A percentile compares a stretch with the other conserved stretches of the same genome.
phyloP scores from a whole-genome alignment of 2,329 filamentous ascomycete genomes.

The Aspergillus tubingensis region DNA sequence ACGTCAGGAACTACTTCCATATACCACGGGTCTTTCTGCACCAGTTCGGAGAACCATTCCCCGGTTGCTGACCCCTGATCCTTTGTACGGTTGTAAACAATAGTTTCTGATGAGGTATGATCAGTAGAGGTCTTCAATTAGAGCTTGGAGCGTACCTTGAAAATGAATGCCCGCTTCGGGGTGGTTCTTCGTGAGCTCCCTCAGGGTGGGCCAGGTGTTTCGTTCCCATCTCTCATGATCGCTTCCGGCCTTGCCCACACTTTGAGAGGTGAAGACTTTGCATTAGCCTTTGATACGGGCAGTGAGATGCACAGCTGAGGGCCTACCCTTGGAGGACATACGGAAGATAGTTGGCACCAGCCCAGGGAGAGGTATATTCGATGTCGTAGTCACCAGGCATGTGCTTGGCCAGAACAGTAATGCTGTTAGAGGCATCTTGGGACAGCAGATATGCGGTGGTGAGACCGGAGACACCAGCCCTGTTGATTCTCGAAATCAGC shows the following conservation, averaged over 20 bases:
- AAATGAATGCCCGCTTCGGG: constrained; percentile 81
- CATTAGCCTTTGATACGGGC: background rate
- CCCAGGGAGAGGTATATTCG: constrained; percentile 88
- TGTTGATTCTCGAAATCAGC: constrained; percentile 30
- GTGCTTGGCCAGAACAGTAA: constrained; percentile 80
- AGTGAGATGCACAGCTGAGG: background rate
- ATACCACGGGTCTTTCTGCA: constrained; percentile 72
- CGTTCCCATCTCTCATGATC: constrained; percentile 57
- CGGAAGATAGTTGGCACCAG: constrained; percentile 79
- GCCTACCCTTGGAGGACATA: constrained; percentile 43
- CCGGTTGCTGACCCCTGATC: constrained; percentile 59
- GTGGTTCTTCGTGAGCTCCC: constrained; percentile 61
- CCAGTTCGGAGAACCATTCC: constrained; percentile 67
- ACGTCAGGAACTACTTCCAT: constrained; percentile 69
- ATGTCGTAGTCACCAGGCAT: constrained; percentile 94
- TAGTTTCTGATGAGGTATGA: background rate
- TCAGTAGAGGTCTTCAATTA: background rate
- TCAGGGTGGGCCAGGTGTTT: constrained; percentile 65
- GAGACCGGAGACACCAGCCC: constrained; percentile 66
- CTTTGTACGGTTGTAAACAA: constrained; percentile 53
- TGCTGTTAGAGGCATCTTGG: constrained; percentile 54
- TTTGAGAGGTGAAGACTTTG: constrained; percentile 13
- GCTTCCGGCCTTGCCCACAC: constrained; percentile 43
- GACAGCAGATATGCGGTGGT: constrained; percentile 66
- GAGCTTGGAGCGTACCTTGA: constrained; percentile 55